Evolutionary conservation across 2,329 filamentous ascomycete genomes (phyloP).

Genomic region (Trichoderma cornu-damae): DNA sequence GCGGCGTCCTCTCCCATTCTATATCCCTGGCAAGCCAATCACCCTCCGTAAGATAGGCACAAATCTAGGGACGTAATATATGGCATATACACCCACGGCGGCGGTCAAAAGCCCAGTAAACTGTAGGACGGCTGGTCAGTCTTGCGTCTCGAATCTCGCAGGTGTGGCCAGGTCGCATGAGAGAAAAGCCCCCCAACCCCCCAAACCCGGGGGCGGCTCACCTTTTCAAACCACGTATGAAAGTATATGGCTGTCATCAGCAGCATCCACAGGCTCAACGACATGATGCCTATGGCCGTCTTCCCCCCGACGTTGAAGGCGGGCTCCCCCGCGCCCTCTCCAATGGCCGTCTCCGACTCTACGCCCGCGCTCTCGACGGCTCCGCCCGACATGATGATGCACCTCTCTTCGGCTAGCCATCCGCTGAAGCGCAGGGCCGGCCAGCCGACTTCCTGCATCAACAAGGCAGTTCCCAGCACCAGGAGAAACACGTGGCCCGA

Average conservation of each 20-base stretch:
- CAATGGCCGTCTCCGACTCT: conserved; percentile 34
- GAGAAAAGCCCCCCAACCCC: too few relatives aligned
- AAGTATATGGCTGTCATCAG: conserved; percentile 99
- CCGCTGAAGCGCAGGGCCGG: conserved; percentile 44
- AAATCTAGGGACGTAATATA: conserved; percentile 50
- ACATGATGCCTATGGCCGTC: conserved; percentile 60
- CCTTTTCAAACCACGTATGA: conserved; percentile 98
- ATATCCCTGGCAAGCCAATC: conserved; percentile 50
- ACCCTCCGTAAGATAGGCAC: conserved; percentile 42
- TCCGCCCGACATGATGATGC: conserved; percentile 61
- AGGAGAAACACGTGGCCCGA: conserved; percentile 93
- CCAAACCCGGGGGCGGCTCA: too few relatives aligned
- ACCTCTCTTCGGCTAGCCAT: conserved; percentile 53
- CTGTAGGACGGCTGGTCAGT: conserved; percentile 36
- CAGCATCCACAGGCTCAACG: conserved; percentile 86
- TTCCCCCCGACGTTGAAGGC: conserved; percentile 45
- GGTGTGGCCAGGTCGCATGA: too few relatives aligned
- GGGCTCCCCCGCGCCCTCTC: conserved; percentile 25
- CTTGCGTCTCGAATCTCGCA: too few relatives aligned
- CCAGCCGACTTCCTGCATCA: conserved; percentile 72
- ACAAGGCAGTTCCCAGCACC: conserved; percentile 73
- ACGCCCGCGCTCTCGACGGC: conserved; percentile 56
- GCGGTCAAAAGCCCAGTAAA: conserved; percentile 51
- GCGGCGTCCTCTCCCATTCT: too few relatives aligned
- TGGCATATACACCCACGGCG: conserved; percentile 41